Percentiles rank a stretch among this genome's conserved stretches.
Evolutionary conservation across 768 basidiomycete species (phyloP).

Genomic region (Leccinum uliginosum): DNA sequence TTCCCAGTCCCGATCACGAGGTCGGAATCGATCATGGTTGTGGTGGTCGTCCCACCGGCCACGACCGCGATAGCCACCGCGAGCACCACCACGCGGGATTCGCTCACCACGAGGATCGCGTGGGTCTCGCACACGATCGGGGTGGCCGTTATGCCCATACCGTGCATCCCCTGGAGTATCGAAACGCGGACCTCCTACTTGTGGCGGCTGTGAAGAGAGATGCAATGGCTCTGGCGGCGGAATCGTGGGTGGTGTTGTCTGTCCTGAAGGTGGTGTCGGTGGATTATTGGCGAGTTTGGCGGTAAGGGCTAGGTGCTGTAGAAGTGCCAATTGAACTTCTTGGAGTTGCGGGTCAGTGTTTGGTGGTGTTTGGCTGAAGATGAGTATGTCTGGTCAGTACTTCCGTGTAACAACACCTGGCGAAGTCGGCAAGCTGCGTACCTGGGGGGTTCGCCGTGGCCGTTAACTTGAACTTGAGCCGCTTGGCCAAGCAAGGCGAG

Average conservation of each 20-base stretch:
- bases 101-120: conserved; percentile 52
- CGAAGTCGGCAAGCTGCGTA: conserved; percentile 28
- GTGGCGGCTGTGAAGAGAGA: not conserved
- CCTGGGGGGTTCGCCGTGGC: conserved; percentile 29
- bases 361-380: conserved; percentile 59
- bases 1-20: conserved; percentile 42
- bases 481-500: conserved; percentile 70
- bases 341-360: conserved; percentile 48
- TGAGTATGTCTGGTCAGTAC: conserved; percentile 3
- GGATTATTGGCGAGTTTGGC: conserved; percentile 40
- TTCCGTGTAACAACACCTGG: not conserved
- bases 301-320: conserved; percentile 73
- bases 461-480: conserved; percentile 44
- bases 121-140: conserved; percentile 43
- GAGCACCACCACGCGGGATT: conserved; percentile 47
- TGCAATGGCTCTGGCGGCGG: conserved; percentile 22
- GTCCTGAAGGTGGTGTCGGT: conserved; percentile 19
- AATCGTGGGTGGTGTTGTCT: conserved; percentile 23
- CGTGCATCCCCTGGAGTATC: conserved; percentile 36
- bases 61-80: conserved; percentile 56
- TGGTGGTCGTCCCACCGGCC: conserved; percentile 65
- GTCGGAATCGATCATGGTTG: conserved; percentile 35
- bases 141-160: conserved; percentile 25
- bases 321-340: conserved; percentile 58
- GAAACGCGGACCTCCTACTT: conserved; percentile 25